Conservation (phyloP, 805 yeast genomes). For the Yamadazyma takamatsuzukensis region DNA sequence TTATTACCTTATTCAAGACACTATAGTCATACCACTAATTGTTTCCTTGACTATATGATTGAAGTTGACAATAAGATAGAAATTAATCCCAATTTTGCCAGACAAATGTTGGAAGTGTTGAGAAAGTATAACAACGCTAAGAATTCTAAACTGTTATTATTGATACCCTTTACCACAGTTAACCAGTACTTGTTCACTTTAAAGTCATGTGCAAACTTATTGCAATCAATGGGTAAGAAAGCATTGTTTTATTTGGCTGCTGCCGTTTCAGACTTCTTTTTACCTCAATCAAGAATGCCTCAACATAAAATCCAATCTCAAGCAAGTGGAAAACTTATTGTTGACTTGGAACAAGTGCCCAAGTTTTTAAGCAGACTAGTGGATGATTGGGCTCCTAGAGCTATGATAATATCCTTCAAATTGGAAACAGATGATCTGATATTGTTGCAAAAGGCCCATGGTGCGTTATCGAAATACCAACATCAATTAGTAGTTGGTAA, state of each 20-base stretch:
- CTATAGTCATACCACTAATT: conserved; percentile 77
- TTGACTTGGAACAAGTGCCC: conserved; percentile 93
- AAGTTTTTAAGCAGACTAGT: conserved; percentile 85
- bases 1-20: conserved; percentile 90
- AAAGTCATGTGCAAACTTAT: conserved; percentile 56
- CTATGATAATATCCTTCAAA: conserved; percentile 92
- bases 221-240: conserved; percentile 51
- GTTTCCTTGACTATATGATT: conserved; percentile 81
- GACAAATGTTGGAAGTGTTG: conserved; percentile 57
- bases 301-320: conserved; percentile 93
- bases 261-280: conserved; percentile 94
- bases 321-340: conserved; percentile 71
- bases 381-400: conserved; percentile 91
- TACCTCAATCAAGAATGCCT: conserved; percentile 81
- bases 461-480: conserved; percentile 78
- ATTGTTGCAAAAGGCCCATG: conserved; percentile 68
- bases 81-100: conserved; percentile 57
- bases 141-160: conserved; percentile 49
- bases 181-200: conserved; percentile 89
- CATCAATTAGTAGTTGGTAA: conserved; percentile 97
- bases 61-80: conserved; percentile 53
- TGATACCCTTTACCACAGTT: conserved; percentile 90
- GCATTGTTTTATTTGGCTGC: conserved; percentile 91
- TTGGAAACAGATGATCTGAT: conserved; percentile 81
- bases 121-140: conserved; percentile 53